Conservation (phyloP, 495 filamentous ascomycete genomes). For the Talaromyces proteolyticus region DNA sequence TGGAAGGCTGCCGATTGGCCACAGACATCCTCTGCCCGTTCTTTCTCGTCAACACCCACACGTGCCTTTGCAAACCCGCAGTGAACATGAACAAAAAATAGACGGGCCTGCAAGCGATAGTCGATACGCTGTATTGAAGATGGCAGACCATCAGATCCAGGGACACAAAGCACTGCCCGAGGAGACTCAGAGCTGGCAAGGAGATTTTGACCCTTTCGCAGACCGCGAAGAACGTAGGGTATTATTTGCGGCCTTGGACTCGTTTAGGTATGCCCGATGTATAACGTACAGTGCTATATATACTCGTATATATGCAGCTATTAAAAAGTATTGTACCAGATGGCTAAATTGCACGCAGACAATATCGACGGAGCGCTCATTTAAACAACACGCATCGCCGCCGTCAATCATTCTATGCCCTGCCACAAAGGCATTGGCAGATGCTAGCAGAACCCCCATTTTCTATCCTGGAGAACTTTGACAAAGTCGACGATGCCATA, state of each 20-base stretch:
- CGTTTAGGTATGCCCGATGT: slow-evolving; percentile 65
- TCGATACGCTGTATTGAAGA: not conserved
- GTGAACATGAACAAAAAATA: not conserved
- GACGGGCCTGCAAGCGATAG: not conserved
- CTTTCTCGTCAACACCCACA: not conserved
- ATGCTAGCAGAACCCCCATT: slow-evolving; percentile 76
- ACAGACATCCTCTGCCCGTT: not conserved
- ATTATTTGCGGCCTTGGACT: slow-evolving; percentile 72
- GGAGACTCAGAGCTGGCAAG: slow-evolving; percentile 42
- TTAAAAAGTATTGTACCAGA: not conserved
- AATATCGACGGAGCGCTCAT: slow-evolving; percentile 79
- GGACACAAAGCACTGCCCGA: not conserved
- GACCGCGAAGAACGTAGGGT: slow-evolving; percentile 73
- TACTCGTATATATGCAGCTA: not conserved
- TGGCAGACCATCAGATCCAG: not conserved
- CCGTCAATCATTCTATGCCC: slow-evolving; percentile 82
- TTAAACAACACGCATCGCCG: slow-evolving; percentile 83
- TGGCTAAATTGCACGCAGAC: slow-evolving; percentile 37
- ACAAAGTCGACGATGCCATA: slow-evolving; percentile 78
- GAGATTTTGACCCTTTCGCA: slow-evolving; percentile 53
- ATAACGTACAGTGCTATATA: not conserved
- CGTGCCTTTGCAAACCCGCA: not conserved
- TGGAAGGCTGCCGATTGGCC: not conserved
- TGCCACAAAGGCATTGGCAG: slow-evolving; percentile 77
- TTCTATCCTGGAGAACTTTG: slow-evolving; percentile 70